These are phyloP conservation scores for Neoarthrinium moseri DNA, from an alignment of 2,329 filamentous ascomycete species.

Conservation along the genomic window DNA sequence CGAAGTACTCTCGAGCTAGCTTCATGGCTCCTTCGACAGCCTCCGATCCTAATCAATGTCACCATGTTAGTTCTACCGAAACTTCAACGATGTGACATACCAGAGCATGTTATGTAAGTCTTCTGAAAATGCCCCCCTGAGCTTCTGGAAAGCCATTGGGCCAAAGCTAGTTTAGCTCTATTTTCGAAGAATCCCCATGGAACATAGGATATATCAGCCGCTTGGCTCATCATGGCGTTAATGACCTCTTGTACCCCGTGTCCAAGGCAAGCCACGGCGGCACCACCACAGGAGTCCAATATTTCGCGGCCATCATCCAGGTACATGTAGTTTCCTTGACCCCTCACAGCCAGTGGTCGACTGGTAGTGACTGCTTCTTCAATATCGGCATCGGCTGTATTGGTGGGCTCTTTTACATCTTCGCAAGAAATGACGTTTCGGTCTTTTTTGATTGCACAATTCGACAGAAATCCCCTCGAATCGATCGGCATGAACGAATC, in stretches of 20 bases:
- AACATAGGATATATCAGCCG: conserved; percentile 25
- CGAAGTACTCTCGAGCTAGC: conserved; percentile 64
- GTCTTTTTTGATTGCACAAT: no score
- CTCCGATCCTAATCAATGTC: conserved; percentile 53
- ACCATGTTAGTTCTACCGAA: neutral
- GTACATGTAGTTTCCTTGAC: no score
- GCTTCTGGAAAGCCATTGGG: conserved; percentile 35
- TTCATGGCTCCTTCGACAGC: conserved; percentile 70
- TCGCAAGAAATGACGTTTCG: no score
- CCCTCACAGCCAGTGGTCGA: no score
- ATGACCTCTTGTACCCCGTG: conserved; percentile 62
- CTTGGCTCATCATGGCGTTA: conserved; percentile 57
- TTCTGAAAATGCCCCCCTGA: conserved; percentile 34
- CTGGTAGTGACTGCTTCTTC: no score
- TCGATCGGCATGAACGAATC: no score
- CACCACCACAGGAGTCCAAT: conserved; percentile 72
- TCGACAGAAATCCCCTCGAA: no score
- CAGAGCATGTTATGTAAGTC: conserved; percentile 35
- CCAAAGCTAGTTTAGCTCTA: conserved; percentile 47
- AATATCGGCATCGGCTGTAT: no score
- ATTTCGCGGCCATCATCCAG: conserved; percentile 33
- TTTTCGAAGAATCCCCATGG: conserved; percentile 51
- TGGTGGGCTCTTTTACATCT: no score
- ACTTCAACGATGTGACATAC: conserved; percentile 13
- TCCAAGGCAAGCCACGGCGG: conserved; percentile 70